Evolutionary conservation across 441 rosid genomes (phyloP).

Genomic region (Pelargonium fulgidum): DNA sequence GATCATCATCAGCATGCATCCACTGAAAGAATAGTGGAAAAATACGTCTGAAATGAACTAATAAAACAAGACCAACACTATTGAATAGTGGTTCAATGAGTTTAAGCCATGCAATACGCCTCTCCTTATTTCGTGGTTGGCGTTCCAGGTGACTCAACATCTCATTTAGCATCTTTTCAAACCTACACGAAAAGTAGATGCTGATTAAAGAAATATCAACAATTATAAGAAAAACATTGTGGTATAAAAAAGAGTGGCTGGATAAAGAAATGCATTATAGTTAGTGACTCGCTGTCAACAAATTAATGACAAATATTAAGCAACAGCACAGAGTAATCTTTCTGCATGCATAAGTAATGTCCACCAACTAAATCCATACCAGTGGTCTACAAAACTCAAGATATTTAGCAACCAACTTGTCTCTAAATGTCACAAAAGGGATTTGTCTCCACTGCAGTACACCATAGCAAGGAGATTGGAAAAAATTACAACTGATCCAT

Average conservation of each 20-base stretch:
- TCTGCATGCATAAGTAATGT: neutral
- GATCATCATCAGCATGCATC: conserved; percentile 76
- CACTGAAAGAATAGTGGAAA: conserved; percentile 77
- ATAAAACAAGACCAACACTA: conserved; percentile 53
- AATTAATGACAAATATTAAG: neutral
- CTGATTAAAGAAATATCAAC: conserved; percentile 3
- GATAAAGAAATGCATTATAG: neutral
- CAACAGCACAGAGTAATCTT: neutral
- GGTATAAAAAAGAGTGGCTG: conserved; percentile 7
- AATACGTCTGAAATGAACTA: conserved; percentile 69
- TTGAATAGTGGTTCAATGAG: conserved; percentile 58
- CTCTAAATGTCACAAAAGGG: neutral
- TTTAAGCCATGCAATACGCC: conserved; percentile 61
- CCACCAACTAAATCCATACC: neutral
- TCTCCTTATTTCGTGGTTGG: conserved; percentile 71
- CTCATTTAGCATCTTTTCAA: conserved; percentile 68
- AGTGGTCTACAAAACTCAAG: neutral
- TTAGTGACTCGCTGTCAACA: neutral
- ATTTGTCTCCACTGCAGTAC: neutral
- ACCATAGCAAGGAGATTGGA: neutral
- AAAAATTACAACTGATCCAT: neutral
- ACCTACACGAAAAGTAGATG: conserved; percentile 35
- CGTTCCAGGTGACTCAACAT: conserved; percentile 88
- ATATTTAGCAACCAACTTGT: neutral
- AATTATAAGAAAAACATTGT: neutral